Evolutionary conservation across 2,329 filamentous ascomycete genomes (phyloP).

Genomic region (Pseudogymnoascus sp.): DNA sequence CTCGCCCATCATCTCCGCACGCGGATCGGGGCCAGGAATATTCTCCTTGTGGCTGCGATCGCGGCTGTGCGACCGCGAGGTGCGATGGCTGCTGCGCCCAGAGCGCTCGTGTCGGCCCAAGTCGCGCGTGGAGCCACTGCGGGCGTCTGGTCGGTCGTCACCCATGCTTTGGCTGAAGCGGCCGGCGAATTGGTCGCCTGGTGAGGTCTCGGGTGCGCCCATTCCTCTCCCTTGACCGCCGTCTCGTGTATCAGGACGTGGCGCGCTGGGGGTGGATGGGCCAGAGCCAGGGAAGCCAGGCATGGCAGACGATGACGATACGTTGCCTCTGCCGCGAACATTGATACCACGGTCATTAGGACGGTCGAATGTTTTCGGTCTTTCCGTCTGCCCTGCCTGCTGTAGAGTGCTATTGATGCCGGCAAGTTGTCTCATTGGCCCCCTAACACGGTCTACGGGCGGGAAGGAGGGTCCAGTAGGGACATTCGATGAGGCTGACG

Average conservation of each 20-base stretch:
- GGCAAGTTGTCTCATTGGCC: conserved; percentile 41
- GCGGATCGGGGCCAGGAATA: background rate
- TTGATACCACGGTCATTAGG: conserved; percentile 14
- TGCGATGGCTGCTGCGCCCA: conserved; percentile 15
- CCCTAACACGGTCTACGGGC: conserved; percentile 23
- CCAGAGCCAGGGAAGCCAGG: conserved; percentile 44
- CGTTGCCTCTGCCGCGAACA: conserved; percentile 25
- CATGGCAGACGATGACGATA: conserved; percentile 34
- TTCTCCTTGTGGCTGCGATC: background rate
- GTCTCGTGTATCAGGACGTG: conserved; percentile 25
- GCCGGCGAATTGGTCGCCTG: conserved; percentile 12
- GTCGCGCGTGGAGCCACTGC: background rate
- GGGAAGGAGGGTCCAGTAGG: conserved; percentile 25
- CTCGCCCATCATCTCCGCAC: background rate
- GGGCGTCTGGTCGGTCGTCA: conserved; percentile 18
- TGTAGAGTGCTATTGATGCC: conserved; percentile 52
- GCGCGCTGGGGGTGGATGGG: conserved; percentile 41
- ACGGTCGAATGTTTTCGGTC: conserved; percentile 28
- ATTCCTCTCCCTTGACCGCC: conserved; percentile 25
- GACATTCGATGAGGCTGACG: conserved; percentile 21
- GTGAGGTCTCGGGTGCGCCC: conserved; percentile 11
- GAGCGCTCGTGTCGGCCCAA: conserved; percentile 23
- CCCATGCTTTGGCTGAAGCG: conserved; percentile 17
- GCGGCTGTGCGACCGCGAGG: conserved; percentile 6
- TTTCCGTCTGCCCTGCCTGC: conserved; percentile 34